A percentile compares a stretch with the other conserved stretches of the same genome.
phyloP scores from a whole-genome alignment of 257 asterid genomes.

The Hygrophila difformis region DNA sequence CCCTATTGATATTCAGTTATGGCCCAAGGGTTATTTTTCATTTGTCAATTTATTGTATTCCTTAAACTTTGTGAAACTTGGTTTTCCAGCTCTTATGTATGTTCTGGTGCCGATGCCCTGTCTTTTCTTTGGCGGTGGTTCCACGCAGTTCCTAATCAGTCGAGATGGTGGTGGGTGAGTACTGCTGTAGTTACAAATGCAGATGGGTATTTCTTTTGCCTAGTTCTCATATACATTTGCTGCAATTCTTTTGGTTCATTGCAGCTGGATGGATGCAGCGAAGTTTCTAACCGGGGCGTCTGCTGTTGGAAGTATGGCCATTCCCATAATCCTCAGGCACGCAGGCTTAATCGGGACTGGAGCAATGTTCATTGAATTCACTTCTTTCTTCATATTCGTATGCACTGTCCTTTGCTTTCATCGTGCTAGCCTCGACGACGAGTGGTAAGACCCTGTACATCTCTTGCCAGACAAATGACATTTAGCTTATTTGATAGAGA shows the following conservation, averaged over 20 bases:
- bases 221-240: too few relatives aligned
- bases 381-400: constrained; percentile 79
- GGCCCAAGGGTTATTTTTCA: neutral
- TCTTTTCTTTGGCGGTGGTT: constrained; percentile 91
- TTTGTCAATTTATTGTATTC: neutral
- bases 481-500: constrained; percentile 6
- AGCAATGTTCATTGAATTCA: constrained; percentile 90
- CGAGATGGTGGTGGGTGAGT: constrained; percentile 98
- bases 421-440: constrained; percentile 88
- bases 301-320: constrained; percentile 91
- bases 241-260: neutral
- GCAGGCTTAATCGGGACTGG: constrained; percentile 78
- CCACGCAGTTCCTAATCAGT: constrained; percentile 84
- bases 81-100: constrained; percentile 86
- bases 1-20: neutral
- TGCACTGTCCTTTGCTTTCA: constrained; percentile 94
- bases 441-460: constrained; percentile 39
- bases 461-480: neutral
- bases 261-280: constrained; percentile 92
- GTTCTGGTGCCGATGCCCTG: constrained; percentile 98
- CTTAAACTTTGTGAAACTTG: constrained; percentile 4
- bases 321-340: constrained; percentile 85
- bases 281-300: constrained; percentile 96
- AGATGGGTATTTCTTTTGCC: constrained; percentile 1
- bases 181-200: constrained; percentile 9